Percentiles rank a stretch among this genome's conserved stretches.
Evolutionary conservation across 495 filamentous ascomycete species (phyloP).

Genomic region (Aspergillus cavernicola): DNA sequence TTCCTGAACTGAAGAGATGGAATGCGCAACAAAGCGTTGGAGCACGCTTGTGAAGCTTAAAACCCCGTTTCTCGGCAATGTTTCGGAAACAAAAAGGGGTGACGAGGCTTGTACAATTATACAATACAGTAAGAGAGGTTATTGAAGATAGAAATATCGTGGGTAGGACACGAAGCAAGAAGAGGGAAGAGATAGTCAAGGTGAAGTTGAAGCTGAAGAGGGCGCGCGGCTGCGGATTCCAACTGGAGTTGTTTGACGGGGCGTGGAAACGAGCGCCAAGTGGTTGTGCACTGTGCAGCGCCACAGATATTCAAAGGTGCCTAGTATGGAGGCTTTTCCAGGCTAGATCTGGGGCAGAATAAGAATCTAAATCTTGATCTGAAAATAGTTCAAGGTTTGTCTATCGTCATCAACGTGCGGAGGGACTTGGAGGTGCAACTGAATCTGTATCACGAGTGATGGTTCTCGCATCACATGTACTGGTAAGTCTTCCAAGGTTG

Average conservation of each 20-base stretch:
- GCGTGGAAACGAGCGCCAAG: slow-evolving; percentile 4
- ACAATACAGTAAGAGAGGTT: neutral
- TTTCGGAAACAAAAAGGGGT: neutral
- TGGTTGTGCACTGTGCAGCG: slow-evolving; percentile 2
- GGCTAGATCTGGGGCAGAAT: slow-evolving; percentile 8
- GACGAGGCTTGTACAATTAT: neutral
- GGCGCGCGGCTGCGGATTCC: neutral
- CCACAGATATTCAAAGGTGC: slow-evolving; percentile 7
- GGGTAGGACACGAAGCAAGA: neutral
- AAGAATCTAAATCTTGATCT: neutral
- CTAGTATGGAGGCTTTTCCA: no score
- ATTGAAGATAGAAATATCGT: neutral
- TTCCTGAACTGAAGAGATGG: slow-evolving; percentile 26
- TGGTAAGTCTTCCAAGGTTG: no score
- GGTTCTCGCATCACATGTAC: no score
- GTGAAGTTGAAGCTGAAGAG: slow-evolving; percentile 4
- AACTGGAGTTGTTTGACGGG: neutral
- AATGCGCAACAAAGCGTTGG: slow-evolving; percentile 23
- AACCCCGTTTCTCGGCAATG: neutral
- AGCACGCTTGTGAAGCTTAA: slow-evolving; percentile 3
- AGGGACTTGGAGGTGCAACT: no score
- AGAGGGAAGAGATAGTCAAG: neutral
- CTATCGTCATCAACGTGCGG: no score
- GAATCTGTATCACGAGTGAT: neutral
- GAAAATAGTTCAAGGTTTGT: neutral